Base-by-base conservation (phyloP, 371 early-diverging fungal species). In the Mucor piriformis region DNA sequence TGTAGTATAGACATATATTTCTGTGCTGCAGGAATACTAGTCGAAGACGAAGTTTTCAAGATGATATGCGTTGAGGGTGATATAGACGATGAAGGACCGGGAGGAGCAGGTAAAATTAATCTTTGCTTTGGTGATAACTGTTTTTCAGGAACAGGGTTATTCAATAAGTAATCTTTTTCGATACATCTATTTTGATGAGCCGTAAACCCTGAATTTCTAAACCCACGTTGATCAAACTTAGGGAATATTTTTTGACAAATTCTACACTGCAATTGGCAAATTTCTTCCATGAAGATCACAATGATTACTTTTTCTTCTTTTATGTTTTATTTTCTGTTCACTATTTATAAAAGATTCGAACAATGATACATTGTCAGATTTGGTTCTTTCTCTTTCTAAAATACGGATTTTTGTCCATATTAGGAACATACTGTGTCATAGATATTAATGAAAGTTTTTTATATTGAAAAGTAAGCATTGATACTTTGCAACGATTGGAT, bases 151-250 rank as follows among this genome's bases (percentile, higher is more conserved):
- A 18, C 6, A 33, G 44, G 35, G 8, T 46, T 34, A 27, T 16
- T 52, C 3, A 29, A n/a, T 5, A 40, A 12, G 20, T 48, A 44
- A 12, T 53, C 34, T 33, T 46, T 40, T 12, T 63, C 67, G 29
- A 66, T 52, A 34, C 73, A 78, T 18, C 70, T 59, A 20, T 73
- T 78, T 29, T 73, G 73, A 56, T 75, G 79, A 13, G 73, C 65
- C 0, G 73, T 75, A 29, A 72, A 74, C 0, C 79, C 79, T 11
- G 73, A 57, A 43, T 78, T 78, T 20, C 73, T 54, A 38, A 69
- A 78, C 10, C 76, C 76, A 20, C 79, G 67, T 50, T 78, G 76
- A 42, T 78, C 76, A 50, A 43, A 69, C 47, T 61, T 69, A 2
- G 63, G 55, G 32, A 78, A 73, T 43, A 69, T 50, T 49, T 69